phyloP scores from a whole-genome alignment of 2,329 filamentous ascomycete genomes.

The Paraphaeosphaeria minitans region DNA sequence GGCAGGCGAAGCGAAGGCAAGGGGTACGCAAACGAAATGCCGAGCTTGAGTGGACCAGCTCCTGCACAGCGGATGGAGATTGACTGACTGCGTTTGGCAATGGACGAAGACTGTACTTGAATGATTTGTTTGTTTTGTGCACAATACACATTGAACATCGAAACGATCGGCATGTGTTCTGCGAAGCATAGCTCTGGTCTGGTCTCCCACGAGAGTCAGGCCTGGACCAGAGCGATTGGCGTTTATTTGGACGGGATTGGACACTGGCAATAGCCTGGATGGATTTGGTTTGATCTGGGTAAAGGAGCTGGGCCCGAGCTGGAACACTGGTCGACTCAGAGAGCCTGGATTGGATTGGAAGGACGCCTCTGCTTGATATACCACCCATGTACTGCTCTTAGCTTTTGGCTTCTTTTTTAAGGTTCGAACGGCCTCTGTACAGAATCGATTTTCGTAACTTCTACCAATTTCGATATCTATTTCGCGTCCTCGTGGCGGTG shows the following conservation, averaged over 20 bases:
- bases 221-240: slow-evolving; percentile 2
- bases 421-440: slow-evolving; percentile 9
- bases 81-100: slow-evolving; percentile 28
- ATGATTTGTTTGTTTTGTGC: slow-evolving; percentile 11
- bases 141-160: slow-evolving; percentile 12
- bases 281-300: neutral
- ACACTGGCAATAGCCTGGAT: neutral
- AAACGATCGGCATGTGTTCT: slow-evolving; percentile 15
- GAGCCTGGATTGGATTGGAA: slow-evolving; percentile 2
- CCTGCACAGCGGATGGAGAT: slow-evolving; percentile 52
- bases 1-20: slow-evolving; percentile 55
- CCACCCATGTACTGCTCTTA: slow-evolving; percentile 7
- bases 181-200: slow-evolving; percentile 7
- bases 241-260: slow-evolving; percentile 3
- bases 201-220: neutral
- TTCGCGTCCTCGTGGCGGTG: neutral
- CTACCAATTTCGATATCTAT: neutral
- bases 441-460: neutral
- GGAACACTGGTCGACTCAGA: slow-evolving; percentile 5
- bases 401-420: neutral
- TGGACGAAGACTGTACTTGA: neutral
- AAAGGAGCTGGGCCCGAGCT: slow-evolving; percentile 4
- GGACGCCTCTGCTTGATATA: slow-evolving; percentile 9
- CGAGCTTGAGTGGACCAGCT: slow-evolving; percentile 52
- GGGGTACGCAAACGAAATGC: slow-evolving; percentile 54